Percentiles rank a stretch among this genome's conserved stretches.
phyloP scores from a whole-genome alignment of 805 yeast species.

The Candida maltosa region DNA sequence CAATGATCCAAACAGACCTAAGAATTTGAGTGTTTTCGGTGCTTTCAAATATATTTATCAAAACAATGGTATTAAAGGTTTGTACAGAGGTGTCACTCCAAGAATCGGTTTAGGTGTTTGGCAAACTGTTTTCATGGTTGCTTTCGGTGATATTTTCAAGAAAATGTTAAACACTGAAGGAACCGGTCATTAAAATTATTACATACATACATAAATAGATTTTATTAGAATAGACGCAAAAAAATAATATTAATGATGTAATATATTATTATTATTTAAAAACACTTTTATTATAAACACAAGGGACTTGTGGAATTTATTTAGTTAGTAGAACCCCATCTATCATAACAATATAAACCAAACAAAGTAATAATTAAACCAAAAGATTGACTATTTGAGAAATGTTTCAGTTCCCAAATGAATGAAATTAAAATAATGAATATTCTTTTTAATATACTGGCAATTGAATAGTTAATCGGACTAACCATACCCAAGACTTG shows the following conservation, averaged over 20 bases:
- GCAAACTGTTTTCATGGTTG: constrained; percentile 99
- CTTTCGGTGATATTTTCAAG: constrained; percentile 82
- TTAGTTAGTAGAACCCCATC: constrained; percentile 34
- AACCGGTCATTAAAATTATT: constrained; percentile 34
- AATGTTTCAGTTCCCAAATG: constrained; percentile 45
- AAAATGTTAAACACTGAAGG: constrained; percentile 40
- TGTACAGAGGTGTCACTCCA: constrained; percentile 95
- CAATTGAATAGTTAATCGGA: constrained; percentile 79
- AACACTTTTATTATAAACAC: background rate
- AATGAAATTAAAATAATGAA: constrained; percentile 66
- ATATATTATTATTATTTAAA: background rate
- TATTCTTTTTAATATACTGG: constrained; percentile 72
- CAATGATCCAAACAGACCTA: constrained; percentile 92
- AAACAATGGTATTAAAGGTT: constrained; percentile 82
- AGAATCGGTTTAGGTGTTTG: constrained; percentile 95
- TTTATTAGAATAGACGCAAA: too few species aligned
- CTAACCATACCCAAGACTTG: constrained; percentile 68
- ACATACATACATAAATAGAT: too few species aligned
- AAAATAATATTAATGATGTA: too few species aligned
- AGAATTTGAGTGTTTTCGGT: constrained; percentile 73
- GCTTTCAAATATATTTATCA: constrained; percentile 81
- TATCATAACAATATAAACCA: constrained; percentile 41
- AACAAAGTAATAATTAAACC: constrained; percentile 35
- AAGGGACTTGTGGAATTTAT: background rate
- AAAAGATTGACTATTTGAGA: constrained; percentile 26